A percentile compares a stretch with the other conserved stretches of the same genome.
These are phyloP conservation scores for Fusarium algeriense DNA, from an alignment of 2,329 filamentous ascomycete genomes.

Conservation along the genomic window DNA sequence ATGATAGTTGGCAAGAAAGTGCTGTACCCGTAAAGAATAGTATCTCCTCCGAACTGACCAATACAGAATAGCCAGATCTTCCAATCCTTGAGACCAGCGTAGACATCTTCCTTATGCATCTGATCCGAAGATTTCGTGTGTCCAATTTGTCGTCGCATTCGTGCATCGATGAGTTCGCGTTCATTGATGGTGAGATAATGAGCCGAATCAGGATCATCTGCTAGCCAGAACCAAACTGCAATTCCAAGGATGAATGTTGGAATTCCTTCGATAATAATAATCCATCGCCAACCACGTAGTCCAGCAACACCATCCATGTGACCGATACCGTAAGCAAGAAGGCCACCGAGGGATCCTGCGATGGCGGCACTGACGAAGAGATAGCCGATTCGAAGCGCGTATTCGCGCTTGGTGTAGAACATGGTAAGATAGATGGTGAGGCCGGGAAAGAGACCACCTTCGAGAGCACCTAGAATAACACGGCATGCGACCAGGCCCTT, in stretches of 20 bases:
- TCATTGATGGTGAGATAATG: slow-evolving; percentile 68
- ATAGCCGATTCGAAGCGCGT: slow-evolving; percentile 44
- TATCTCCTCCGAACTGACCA: slow-evolving; percentile 71
- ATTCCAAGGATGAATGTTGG: slow-evolving; percentile 52
- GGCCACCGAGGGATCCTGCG: slow-evolving; percentile 43
- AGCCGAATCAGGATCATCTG: slow-evolving; percentile 59
- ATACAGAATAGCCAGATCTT: slow-evolving; percentile 73
- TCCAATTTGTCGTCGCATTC: slow-evolving; percentile 48
- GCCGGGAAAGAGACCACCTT: slow-evolving; percentile 61
- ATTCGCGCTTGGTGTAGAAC: slow-evolving; percentile 47
- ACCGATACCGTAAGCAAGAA: slow-evolving; percentile 51
- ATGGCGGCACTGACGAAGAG: slow-evolving; percentile 46
- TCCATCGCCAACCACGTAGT: slow-evolving; percentile 64
- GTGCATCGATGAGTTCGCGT: slow-evolving; percentile 51
- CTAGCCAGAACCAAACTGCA: slow-evolving; percentile 47
- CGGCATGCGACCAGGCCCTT: slow-evolving; percentile 55
- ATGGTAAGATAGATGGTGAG: slow-evolving; percentile 47
- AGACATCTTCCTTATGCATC: slow-evolving; percentile 66
- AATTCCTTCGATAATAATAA: slow-evolving; percentile 65
- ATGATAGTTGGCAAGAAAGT: slow-evolving; percentile 78
- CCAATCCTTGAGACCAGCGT: slow-evolving; percentile 66
- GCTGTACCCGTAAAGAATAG: slow-evolving; percentile 72
- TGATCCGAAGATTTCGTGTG: slow-evolving; percentile 46
- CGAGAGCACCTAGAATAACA: slow-evolving; percentile 60
- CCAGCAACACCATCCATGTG: slow-evolving; percentile 48